A percentile compares a stretch with the other conserved stretches of the same genome.
Evolutionary conservation across 306 rosid species (phyloP).

Genomic region (Abrus precatorius): DNA sequence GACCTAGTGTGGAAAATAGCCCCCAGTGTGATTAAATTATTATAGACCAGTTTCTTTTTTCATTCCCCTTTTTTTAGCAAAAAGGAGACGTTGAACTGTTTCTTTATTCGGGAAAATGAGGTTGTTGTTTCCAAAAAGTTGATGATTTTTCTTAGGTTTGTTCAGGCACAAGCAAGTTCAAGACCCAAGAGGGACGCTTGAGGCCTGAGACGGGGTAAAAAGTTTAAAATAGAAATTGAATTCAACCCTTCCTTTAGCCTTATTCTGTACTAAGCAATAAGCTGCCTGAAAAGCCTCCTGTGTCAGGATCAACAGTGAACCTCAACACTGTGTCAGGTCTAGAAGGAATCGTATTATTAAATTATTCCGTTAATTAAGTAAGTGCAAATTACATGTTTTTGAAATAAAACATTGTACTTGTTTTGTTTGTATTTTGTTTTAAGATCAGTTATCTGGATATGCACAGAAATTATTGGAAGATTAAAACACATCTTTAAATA

Average conservation of each 20-base stretch:
- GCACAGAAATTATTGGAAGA: too few relatives aligned
- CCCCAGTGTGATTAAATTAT: too few relatives aligned
- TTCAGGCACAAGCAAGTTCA: not conserved
- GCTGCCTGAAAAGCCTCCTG: conserved; percentile 1
- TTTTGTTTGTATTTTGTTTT: too few relatives aligned
- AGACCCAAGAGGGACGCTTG: not conserved
- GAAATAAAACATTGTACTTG: too few relatives aligned
- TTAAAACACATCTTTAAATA: too few relatives aligned
- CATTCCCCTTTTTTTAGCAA: not conserved
- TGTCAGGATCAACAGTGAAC: conserved; percentile 31
- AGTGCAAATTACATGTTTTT: too few relatives aligned
- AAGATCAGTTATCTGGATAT: too few relatives aligned
- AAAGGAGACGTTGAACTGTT: not conserved
- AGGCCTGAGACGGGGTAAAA: not conserved
- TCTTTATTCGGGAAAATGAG: conserved; percentile 2
- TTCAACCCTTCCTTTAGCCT: not conserved
- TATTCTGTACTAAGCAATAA: not conserved
- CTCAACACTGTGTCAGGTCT: conserved; percentile 12
- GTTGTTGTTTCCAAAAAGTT: not conserved
- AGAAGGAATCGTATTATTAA: not conserved
- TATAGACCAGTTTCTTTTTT: too few relatives aligned
- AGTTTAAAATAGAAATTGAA: not conserved
- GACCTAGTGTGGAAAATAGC: too few relatives aligned
- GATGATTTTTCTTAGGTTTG: conserved; percentile 16
- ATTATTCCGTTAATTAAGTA: too few relatives aligned